Evolutionary conservation across 1,139 yeast genomes (phyloP).

Genomic region (Suhomyces maxii): DNA sequence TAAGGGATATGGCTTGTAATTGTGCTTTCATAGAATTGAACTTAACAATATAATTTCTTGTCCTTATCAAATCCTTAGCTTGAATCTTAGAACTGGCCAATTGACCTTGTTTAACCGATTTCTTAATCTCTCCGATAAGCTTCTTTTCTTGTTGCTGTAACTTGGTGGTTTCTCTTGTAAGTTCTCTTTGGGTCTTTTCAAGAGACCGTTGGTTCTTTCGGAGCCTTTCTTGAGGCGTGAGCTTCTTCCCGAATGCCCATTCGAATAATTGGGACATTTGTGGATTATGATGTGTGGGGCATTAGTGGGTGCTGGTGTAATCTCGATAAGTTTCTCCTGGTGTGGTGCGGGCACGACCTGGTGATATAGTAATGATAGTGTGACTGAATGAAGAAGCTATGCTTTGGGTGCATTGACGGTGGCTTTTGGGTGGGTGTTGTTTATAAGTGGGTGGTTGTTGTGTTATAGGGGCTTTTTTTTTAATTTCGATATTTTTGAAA

Average conservation of each 20-base stretch:
- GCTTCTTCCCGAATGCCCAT: conserved; percentile 93
- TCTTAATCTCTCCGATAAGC: conserved; percentile 79
- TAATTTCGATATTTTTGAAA: too few species aligned
- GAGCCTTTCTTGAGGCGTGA: conserved; percentile 92
- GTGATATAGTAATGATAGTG: neutral
- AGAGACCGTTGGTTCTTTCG: conserved; percentile 94
- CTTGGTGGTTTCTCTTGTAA: conserved; percentile 82
- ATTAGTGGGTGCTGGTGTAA: neutral
- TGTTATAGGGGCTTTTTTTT: neutral
- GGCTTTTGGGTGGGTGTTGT: neutral
- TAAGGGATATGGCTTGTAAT: conserved; percentile 85
- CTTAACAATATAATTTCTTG: conserved; percentile 77
- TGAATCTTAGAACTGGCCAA: conserved; percentile 88
- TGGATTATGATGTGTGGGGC: neutral
- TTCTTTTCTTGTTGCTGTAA: conserved; percentile 91
- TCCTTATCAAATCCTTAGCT: conserved; percentile 91
- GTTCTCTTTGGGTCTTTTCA: conserved; percentile 90
- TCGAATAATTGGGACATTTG: conserved; percentile 55
- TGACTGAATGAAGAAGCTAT: neutral
- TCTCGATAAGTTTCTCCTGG: conserved; percentile 1
- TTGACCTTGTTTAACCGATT: conserved; percentile 88
- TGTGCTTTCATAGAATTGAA: conserved; percentile 95
- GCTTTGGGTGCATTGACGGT: neutral
- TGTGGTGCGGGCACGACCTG: conserved; percentile 3
- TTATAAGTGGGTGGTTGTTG: neutral